These are phyloP conservation scores for Penicillium sp. DNA, from an alignment of 2,329 filamentous ascomycete genomes.

Conservation along the genomic window DNA sequence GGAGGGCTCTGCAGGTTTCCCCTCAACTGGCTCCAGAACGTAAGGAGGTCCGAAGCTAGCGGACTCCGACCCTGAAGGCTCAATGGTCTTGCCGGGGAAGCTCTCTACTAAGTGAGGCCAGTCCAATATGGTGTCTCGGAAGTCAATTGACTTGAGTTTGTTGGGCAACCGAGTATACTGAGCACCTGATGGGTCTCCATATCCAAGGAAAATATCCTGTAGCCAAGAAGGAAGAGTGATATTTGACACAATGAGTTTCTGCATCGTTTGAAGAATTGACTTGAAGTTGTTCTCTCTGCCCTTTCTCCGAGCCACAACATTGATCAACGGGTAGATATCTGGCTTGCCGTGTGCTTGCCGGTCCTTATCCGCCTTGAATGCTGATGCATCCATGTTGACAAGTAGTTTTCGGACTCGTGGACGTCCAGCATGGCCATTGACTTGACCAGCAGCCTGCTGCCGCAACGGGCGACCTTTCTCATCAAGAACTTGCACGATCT, in stretches of 20 bases:
- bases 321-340: slow-evolving; percentile 80
- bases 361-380: slow-evolving; percentile 75
- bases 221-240: slow-evolving; percentile 86
- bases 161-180: slow-evolving; percentile 80
- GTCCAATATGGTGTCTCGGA: slow-evolving; percentile 89
- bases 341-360: slow-evolving; percentile 63
- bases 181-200: slow-evolving; percentile 86
- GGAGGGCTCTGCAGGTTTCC: slow-evolving; percentile 49
- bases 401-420: slow-evolving; percentile 68
- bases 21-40: slow-evolving; percentile 67
- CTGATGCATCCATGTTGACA: slow-evolving; percentile 73
- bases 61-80: slow-evolving; percentile 68
- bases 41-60: slow-evolving; percentile 84
- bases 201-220: slow-evolving; percentile 95
- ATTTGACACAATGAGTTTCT: slow-evolving; percentile 77
- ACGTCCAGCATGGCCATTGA: slow-evolving; percentile 60
- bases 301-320: slow-evolving; percentile 77
- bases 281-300: slow-evolving; percentile 97
- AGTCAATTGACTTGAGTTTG: slow-evolving; percentile 76
- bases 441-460: slow-evolving; percentile 53
- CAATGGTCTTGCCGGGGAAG: slow-evolving; percentile 80
- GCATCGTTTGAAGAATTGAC: slow-evolving; percentile 86
- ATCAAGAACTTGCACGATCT: slow-evolving; percentile 81
- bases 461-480: slow-evolving; percentile 74
- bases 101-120: slow-evolving; percentile 93